Evolutionary conservation across 805 yeast species (phyloP), one percentile per base, ranked within the genome.

Genomic region (Maudiozyma pseudohumilis): DNA sequence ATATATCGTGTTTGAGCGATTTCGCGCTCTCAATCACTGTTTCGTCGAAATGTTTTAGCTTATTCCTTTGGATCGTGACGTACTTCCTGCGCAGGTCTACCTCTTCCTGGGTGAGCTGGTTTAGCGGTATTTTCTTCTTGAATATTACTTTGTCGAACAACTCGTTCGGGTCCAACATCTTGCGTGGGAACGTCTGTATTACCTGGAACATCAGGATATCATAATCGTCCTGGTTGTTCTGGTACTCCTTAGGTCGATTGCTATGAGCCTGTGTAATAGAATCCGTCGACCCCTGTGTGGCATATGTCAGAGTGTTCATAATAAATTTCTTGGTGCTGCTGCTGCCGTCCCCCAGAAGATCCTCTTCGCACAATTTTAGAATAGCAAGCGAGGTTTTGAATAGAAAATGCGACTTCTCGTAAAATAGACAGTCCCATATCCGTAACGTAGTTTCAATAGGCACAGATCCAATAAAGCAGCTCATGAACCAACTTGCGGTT

Each of bases 401-500:
- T 13, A 92, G 65, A 11, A 92, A 74, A 51, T 83, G 82, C 2
- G 95, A 79, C 23, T 87, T 95, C 56, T 89, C 97, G 53, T 81
- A 86, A 67, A 94, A 87, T 32, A 89, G 63, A 43, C 94, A 84
- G 61, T 92, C 98, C 97, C 97, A 89, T 0, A 92, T 80, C 36
- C 97, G 64, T 33, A 89, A 64, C 7, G 86, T 80, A 0, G 94
- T 74, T 52, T 92, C 97, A 16, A 86, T 75, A 0, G 98, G 98
- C 15, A 92, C 62, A 1, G 79, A 77, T 0, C 95, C 95, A 28
- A 92, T 86, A 60, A 83, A 92, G 13, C 85, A 74, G 49, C 96
- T 83, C 97, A 92, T 89, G 56, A 92, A 92, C 98, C 98, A 92
- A 39, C 95, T 78, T 0, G 96, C 88, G 0, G 97, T 89, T 44